Conservation (phyloP, 768 basidiomycete genomes). For the Hypholoma sublateritium region DNA sequence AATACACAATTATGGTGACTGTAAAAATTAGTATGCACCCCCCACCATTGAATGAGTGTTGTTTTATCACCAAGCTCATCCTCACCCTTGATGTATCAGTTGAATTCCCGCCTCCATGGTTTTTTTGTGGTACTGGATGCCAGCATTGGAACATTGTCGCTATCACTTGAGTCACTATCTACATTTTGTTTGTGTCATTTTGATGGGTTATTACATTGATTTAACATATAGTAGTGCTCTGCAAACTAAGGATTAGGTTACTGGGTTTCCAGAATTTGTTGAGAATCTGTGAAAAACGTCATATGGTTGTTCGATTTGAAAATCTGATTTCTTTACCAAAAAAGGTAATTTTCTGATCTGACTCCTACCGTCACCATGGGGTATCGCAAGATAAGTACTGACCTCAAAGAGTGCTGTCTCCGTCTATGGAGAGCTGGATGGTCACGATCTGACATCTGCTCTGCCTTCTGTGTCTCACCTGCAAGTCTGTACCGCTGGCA, state of each 20-base stretch:
- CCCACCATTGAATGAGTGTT: no score
- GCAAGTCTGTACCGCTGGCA: conserved; percentile 26
- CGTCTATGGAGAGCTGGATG: conserved; percentile 22
- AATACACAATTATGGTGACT: no score
- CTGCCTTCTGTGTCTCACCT: conserved; percentile 21
- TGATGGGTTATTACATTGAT: no score
- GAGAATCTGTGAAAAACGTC: not conserved
- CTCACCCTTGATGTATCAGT: no score
- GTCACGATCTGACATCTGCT: conserved; percentile 17
- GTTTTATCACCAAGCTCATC: no score
- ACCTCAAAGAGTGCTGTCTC: conserved; percentile 26
- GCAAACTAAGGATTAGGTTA: not conserved
- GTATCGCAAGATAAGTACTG: conserved; percentile 21
- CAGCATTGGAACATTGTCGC: no score
- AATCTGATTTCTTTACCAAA: not conserved
- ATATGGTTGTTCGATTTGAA: not conserved
- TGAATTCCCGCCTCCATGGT: no score
- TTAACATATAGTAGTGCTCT: no score
- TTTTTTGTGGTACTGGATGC: no score
- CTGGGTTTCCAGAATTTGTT: not conserved
- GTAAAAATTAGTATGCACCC: no score
- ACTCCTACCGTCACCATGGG: conserved; percentile 9
- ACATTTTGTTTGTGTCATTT: no score
- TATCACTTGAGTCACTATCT: no score
- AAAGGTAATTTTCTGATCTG: not conserved